phyloP scores from a whole-genome alignment of 371 early-diverging fungal genomes.

The Enteropsectra breve region DNA sequence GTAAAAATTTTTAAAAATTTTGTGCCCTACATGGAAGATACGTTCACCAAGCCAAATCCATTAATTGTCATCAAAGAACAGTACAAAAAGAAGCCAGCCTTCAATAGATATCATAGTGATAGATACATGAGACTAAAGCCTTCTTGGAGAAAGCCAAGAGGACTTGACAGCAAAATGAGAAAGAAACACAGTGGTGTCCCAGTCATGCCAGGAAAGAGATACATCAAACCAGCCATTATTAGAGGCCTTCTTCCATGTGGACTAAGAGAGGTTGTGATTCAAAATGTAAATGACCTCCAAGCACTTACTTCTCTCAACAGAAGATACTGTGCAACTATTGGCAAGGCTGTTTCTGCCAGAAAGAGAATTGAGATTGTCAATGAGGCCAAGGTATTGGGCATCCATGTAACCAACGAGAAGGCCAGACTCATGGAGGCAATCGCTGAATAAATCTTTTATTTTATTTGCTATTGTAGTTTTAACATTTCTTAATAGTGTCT shows the following conservation, averaged over 20 bases:
- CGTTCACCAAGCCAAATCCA: constrained; percentile 19
- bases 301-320: constrained; percentile 92
- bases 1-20: constrained; percentile 15
- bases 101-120: constrained; percentile 95
- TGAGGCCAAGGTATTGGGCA: constrained; percentile 86
- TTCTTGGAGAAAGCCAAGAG: constrained; percentile 99
- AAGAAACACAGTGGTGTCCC: constrained; percentile 91
- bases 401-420: constrained; percentile 88
- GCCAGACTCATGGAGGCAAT: constrained; percentile 83
- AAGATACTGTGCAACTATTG: constrained; percentile 94
- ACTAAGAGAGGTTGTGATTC: constrained; percentile 88
- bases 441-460: constrained; percentile 63
- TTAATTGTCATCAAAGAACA: constrained; percentile 24
- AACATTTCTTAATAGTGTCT: too few species aligned
- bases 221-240: constrained; percentile 70
- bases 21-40: background rate
- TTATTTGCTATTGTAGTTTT: too few species aligned
- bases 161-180: constrained; percentile 98
- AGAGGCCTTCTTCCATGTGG: constrained; percentile 89
- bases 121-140: constrained; percentile 66
- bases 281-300: constrained; percentile 85
- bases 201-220: constrained; percentile 95
- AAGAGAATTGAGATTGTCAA: constrained; percentile 89
- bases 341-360: constrained; percentile 85
- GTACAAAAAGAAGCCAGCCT: constrained; percentile 82